Conservation (phyloP, 208 protist genomes). For the Trypanosoma scelopori region DNA sequence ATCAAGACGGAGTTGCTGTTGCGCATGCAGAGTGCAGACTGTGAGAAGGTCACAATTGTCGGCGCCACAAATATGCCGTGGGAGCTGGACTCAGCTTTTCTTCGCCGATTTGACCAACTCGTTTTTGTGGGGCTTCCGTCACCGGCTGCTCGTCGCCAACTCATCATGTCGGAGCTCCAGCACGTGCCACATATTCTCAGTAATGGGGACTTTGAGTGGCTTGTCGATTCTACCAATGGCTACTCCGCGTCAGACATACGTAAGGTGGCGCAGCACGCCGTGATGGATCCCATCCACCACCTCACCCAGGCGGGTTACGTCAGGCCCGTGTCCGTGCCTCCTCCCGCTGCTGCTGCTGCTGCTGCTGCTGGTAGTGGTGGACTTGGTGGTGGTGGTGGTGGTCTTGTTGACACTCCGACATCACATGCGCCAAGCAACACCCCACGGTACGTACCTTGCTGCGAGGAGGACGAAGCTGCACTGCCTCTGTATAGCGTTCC, state of each 20-base stretch:
- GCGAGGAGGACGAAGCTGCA: conserved; percentile 27
- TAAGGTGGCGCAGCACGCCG: conserved; percentile 86
- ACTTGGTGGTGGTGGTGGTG: too few species aligned
- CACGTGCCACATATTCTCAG: conserved; percentile 42
- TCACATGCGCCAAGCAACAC: not conserved
- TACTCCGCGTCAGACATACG: conserved; percentile 94
- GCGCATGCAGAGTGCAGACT: conserved; percentile 74
- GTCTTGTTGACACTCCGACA: not conserved
- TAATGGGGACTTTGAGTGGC: conserved; percentile 33
- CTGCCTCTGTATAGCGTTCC: conserved; percentile 21
- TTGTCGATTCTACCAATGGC: conserved; percentile 55
- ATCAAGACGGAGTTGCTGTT: conserved; percentile 99
- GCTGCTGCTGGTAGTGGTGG: too few species aligned
- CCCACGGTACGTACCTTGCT: conserved; percentile 32
- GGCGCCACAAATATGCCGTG: conserved; percentile 93
- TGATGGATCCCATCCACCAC: conserved; percentile 92
- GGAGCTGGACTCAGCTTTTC: conserved; percentile 88
- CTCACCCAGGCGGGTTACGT: conserved; percentile 61
- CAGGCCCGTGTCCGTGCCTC: not conserved
- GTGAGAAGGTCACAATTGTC: conserved; percentile 64
- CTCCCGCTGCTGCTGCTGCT: too few species aligned
- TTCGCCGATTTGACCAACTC: conserved; percentile 86
- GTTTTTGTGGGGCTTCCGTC: conserved; percentile 85
- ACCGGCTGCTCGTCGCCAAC: conserved; percentile 23
- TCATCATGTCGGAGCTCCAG: conserved; percentile 39